A percentile compares a stretch with the other conserved stretches of the same genome.
These are phyloP conservation scores for Dendrostoma leiphaemia DNA, from an alignment of 2,329 filamentous ascomycete genomes.

Conservation along the genomic window DNA sequence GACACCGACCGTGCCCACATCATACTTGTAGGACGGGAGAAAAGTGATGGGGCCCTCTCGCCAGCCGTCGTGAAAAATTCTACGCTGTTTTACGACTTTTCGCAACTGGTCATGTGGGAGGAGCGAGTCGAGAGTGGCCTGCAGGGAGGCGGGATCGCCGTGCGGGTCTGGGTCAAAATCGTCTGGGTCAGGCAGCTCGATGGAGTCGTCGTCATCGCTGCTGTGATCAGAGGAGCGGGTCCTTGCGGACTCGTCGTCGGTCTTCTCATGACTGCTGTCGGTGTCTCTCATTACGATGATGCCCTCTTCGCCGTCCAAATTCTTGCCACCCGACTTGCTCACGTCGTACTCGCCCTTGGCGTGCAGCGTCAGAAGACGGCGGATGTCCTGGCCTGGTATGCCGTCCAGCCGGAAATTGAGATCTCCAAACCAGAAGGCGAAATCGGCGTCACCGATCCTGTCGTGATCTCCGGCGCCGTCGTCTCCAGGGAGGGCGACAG, in stretches of 20 bases:
- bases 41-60: constrained; percentile 84
- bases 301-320: constrained; percentile 44
- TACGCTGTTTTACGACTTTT: constrained; percentile 70
- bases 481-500: constrained; percentile 65
- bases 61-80: constrained; percentile 89
- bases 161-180: constrained; percentile 66
- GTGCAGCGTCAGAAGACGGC: constrained; percentile 79
- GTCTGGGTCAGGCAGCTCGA: constrained; percentile 58
- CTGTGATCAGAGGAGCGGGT: constrained; percentile 25
- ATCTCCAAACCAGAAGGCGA: constrained; percentile 95
- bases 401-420: constrained; percentile 91
- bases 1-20: constrained; percentile 84
- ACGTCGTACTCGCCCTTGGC: constrained; percentile 73
- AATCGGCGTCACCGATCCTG: constrained; percentile 83
- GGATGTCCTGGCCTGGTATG: constrained; percentile 86
- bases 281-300: constrained; percentile 46
- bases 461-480: constrained; percentile 60
- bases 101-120: constrained; percentile 86
- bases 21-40: constrained; percentile 95
- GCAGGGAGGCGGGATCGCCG: constrained; percentile 80
- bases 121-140: constrained; percentile 83
- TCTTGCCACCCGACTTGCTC: constrained; percentile 38
- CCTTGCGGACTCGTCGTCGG: constrained; percentile 31
- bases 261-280: constrained; percentile 46
- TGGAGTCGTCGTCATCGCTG: constrained; percentile 39